Percentiles rank a stretch among this genome's conserved stretches.
Conservation (phyloP, 257 asterid genomes). For the Gardenia jasminoides region DNA sequence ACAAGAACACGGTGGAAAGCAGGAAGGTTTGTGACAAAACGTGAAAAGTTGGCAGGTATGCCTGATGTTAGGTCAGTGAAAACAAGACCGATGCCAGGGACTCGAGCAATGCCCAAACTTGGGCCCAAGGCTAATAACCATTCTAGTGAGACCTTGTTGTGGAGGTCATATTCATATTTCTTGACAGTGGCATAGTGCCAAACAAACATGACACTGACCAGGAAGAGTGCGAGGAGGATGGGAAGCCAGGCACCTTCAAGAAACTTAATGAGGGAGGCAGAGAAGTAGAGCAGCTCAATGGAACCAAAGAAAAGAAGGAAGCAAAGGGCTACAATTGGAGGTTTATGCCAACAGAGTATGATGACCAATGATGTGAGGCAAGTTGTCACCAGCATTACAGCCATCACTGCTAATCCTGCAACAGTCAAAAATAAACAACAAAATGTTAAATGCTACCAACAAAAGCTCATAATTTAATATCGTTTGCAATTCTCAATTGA, state of each 20-base stretch:
- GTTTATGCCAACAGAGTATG: slow-evolving; percentile 89
- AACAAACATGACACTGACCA: slow-evolving; percentile 85
- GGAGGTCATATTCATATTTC: slow-evolving; percentile 87
- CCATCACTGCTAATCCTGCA: slow-evolving; percentile 94
- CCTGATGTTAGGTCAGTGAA: slow-evolving; percentile 95
- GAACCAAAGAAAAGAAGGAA: slow-evolving; percentile 88
- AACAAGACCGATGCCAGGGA: slow-evolving; percentile 87
- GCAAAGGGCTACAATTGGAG: slow-evolving; percentile 69
- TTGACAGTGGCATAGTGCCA: slow-evolving; percentile 91
- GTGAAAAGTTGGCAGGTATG: slow-evolving; percentile 90
- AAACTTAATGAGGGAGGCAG: slow-evolving; percentile 86
- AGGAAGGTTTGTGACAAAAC: slow-evolving; percentile 92
- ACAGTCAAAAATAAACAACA: background rate
- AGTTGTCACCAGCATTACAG: slow-evolving; percentile 94
- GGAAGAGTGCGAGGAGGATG: slow-evolving; percentile 88
- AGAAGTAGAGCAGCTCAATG: slow-evolving; percentile 80
- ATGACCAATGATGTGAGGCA: slow-evolving; percentile 93
- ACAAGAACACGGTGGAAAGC: slow-evolving; percentile 90
- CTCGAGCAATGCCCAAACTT: slow-evolving; percentile 88
- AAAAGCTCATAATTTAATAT: too few relatives aligned
- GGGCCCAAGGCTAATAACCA: slow-evolving; percentile 98
- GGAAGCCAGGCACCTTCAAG: slow-evolving; percentile 99
- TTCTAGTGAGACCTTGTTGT: slow-evolving; percentile 86
- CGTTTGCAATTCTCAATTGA: background rate
- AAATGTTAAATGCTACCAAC: background rate